Conservation (phyloP, 2,329 filamentous ascomycete species). For the Zymoseptoria pseudotritici region DNA sequence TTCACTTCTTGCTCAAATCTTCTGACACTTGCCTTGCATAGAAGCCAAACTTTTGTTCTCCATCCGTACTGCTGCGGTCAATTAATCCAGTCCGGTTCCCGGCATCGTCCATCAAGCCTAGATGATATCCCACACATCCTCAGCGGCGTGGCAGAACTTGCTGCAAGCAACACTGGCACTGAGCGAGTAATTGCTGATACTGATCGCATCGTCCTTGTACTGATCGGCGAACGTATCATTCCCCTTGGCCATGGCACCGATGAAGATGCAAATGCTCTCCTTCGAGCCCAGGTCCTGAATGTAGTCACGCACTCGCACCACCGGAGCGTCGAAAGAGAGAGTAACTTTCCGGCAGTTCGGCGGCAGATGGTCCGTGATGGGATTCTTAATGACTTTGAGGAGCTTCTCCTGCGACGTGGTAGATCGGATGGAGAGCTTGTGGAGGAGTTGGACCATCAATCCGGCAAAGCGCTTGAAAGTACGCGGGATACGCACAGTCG, state of each 20-base stretch:
- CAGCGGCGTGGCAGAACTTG: slow-evolving; percentile 98
- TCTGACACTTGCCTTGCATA: neutral
- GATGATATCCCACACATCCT: slow-evolving; percentile 91
- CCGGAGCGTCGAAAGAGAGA: slow-evolving; percentile 82
- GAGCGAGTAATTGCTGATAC: slow-evolving; percentile 95
- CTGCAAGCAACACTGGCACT: slow-evolving; percentile 97
- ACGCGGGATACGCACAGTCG: slow-evolving; percentile 93
- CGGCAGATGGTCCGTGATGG: slow-evolving; percentile 92
- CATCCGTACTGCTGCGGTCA: neutral
- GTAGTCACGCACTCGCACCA: slow-evolving; percentile 84
- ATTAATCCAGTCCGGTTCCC: neutral
- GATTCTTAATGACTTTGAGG: slow-evolving; percentile 94
- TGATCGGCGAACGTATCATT: slow-evolving; percentile 90
- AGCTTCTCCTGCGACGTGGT: slow-evolving; percentile 97
- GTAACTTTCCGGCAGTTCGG: slow-evolving; percentile 98
- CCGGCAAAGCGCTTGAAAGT: slow-evolving; percentile 99
- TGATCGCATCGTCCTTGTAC: slow-evolving; percentile 93
- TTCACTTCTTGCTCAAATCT: neutral
- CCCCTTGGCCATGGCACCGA: slow-evolving; percentile 97
- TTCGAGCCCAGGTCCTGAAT: slow-evolving; percentile 68
- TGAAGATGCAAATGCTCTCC: slow-evolving; percentile 95
- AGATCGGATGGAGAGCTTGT: slow-evolving; percentile 90
- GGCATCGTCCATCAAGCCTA: slow-evolving; percentile 41
- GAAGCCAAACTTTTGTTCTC: neutral
- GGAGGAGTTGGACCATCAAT: slow-evolving; percentile 95